A percentile compares a stretch with the other conserved stretches of the same genome.
These are phyloP conservation scores for Bruguiera parviflora DNA, from an alignment of 345 rosid genomes.

Conservation along the genomic window DNA sequence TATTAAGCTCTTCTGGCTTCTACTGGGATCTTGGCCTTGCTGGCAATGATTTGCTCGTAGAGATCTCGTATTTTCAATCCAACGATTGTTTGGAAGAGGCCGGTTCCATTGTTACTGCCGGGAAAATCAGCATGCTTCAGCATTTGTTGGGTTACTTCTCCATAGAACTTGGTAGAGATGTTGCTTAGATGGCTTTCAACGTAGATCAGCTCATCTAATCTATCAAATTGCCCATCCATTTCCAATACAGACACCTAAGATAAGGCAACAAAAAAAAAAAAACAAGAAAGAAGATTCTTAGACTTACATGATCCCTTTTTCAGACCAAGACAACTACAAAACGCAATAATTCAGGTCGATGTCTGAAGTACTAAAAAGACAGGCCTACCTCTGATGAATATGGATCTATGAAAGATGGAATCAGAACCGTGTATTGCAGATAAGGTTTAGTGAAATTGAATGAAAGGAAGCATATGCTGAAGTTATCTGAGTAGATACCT, in stretches of 20 bases:
- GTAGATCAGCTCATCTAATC: conserved; percentile 92
- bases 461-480: background rate
- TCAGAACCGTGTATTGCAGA: too few relatives aligned
- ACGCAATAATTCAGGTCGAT: too few relatives aligned
- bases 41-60: conserved; percentile 67
- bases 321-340: background rate
- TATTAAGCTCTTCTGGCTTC: conserved; percentile 60
- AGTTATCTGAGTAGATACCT: conserved; percentile 38
- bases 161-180: conserved; percentile 89
- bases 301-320: background rate
- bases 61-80: conserved; percentile 94
- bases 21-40: conserved; percentile 48
- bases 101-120: conserved; percentile 94
- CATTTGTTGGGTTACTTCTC: conserved; percentile 96
- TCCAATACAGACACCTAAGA: conserved; percentile 84
- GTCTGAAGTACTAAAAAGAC: too few relatives aligned
- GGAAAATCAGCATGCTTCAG: conserved; percentile 95
- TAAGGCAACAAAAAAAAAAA: background rate
- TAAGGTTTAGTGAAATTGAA: background rate
- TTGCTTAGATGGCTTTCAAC: conserved; percentile 93
- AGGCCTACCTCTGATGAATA: too few relatives aligned
- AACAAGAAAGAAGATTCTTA: background rate
- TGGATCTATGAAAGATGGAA: too few relatives aligned
- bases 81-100: conserved; percentile 86
- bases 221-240: conserved; percentile 98